Conservation (phyloP, 106 monocot species). For the Dendrobium huoshanense region DNA sequence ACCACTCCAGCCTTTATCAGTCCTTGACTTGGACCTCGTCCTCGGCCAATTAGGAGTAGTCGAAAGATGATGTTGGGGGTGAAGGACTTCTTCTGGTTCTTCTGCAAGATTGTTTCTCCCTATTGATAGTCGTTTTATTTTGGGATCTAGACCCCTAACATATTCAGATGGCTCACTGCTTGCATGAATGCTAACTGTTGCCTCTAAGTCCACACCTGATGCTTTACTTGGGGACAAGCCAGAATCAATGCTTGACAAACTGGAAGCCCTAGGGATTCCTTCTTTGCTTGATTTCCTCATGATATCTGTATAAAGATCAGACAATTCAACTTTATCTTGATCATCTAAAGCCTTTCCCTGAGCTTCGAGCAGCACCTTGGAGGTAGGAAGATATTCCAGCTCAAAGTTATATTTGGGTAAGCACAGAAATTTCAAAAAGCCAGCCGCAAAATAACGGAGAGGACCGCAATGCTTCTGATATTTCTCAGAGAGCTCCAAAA, state of each 20-base stretch:
- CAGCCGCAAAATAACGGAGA: conserved; percentile 88
- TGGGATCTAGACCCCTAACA: conserved; percentile 80
- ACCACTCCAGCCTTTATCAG: conserved; percentile 56
- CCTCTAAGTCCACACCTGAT: conserved; percentile 45
- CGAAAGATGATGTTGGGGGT: conserved; percentile 48
- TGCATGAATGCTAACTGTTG: conserved; percentile 37
- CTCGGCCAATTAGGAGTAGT: conserved; percentile 67
- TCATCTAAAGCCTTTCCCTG: conserved; percentile 28
- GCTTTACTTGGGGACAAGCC: conserved; percentile 62
- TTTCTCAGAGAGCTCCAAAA: conserved; percentile 91
- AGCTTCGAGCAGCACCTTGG: conserved; percentile 30
- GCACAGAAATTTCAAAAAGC: conserved; percentile 79
- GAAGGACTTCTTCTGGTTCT: conserved; percentile 81
- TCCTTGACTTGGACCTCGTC: conserved; percentile 70
- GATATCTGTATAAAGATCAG: conserved; percentile 56
- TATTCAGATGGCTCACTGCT: conserved; percentile 77
- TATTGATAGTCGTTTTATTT: conserved; percentile 66
- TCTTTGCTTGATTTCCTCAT: conserved; percentile 58
- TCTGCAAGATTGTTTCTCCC: conserved; percentile 56
- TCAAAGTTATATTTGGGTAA: conserved; percentile 88
- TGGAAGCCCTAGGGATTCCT: conserved; percentile 68
- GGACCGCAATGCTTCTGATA: conserved; percentile 91
- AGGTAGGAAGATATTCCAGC: conserved; percentile 74
- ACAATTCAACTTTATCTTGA: conserved; percentile 31
- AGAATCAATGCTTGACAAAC: conserved; percentile 90